Base-by-base conservation (phyloP, 176 grass and related monocot genomes). In the Oryza coarctata region DNA sequence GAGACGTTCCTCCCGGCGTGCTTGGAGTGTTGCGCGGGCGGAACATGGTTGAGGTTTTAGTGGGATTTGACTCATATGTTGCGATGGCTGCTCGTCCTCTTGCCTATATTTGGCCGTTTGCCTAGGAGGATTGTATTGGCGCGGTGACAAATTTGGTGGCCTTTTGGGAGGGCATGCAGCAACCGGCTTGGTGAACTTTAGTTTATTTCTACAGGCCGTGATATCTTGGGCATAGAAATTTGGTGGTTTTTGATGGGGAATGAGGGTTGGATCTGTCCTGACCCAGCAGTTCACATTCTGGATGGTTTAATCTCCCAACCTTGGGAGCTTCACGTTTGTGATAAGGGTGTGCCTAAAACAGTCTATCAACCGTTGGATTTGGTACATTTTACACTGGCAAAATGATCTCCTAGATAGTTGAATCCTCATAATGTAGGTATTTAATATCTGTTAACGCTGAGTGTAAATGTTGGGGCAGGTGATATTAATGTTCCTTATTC, bases 161-260 rank as follows among this genome's bases (percentile, higher is more conserved):
- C 12, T 3, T 65, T 65, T 47, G 40, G 13, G 22, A 12, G 71
- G 12, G 57, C 72, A 49, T 64, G 80, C 41, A 82, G 80, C 69
- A 73, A 82, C 47, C 38, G 29, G 2, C 8, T 52, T 50, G 70
- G 61, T 38, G 63, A 74, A 83, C 29, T 75, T 74, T 74, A 83
- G 81, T 22, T 1, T 23, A 40, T 57, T 2, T 76, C 14, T 29
- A 13, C 70, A 29, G 34, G 15, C 4, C 26, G 15, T 17, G 40
- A 29, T 44, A 58, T 43, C 20, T 11, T 23, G 72, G 43, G 11
- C 39, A 7, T 67, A 39, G 71, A 72, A 9, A 67, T 67, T 68
- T 31, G 43, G 12, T 31, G 15, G 22, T 10, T 14, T 38, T 13
- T 6, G 52, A 68, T 13, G 6, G 20, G 68, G 15, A 60, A 60